Conservation (phyloP, 192 early-diverging fungal species). For the Coemansia sp. region DNA sequence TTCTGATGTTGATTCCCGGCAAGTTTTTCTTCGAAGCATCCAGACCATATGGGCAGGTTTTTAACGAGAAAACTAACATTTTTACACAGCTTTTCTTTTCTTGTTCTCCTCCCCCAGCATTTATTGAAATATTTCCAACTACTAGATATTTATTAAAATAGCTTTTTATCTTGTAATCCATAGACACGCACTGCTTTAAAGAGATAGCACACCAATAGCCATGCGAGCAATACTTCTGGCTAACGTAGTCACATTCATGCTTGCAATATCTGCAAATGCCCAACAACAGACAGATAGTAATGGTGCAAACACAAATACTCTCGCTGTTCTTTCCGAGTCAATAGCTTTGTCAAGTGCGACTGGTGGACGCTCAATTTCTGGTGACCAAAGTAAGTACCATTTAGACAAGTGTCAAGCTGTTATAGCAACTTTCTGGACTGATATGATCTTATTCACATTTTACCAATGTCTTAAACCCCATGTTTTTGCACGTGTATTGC, state of each 20-base stretch:
- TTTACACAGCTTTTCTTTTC: not conserved
- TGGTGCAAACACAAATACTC: not conserved
- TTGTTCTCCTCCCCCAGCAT: not conserved
- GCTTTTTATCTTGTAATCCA: not conserved
- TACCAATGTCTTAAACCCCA: not conserved
- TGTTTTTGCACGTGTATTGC: not conserved
- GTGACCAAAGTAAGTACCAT: not conserved
- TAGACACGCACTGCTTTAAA: not conserved
- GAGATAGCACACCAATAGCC: not conserved
- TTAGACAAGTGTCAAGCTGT: not conserved
- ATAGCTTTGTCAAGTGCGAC: not conserved
- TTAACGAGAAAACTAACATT: not conserved
- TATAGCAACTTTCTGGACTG: not conserved
- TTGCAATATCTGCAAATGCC: not conserved
- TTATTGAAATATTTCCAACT: not conserved
- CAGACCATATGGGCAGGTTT: not conserved
- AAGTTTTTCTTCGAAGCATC: not conserved
- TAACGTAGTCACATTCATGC: not conserved
- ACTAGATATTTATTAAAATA: too few relatives aligned
- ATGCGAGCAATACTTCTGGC: not conserved
- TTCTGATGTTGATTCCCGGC: not conserved
- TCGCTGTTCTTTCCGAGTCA: not conserved
- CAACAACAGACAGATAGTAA: not conserved
- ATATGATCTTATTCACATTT: not conserved
- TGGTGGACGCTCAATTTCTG: not conserved